Evolutionary conservation across 1,139 yeast genomes (phyloP), one percentile per base, ranked within the genome.

Genomic region (Kodamaea derodonti): DNA sequence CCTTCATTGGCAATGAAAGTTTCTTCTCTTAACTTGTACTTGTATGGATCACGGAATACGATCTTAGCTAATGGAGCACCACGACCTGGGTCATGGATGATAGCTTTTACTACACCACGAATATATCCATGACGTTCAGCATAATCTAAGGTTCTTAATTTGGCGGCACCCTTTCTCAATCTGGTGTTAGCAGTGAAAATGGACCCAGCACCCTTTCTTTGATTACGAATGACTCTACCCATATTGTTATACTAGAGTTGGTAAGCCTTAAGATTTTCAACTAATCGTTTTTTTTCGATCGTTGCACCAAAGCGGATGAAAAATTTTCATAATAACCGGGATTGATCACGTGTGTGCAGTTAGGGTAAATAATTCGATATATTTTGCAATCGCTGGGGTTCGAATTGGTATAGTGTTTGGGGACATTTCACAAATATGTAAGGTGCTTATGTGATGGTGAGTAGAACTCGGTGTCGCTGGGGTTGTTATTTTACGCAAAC

Each of bases 171-270:
- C 80, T 94, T 86, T 84, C 98, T 87, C 74, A 94, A 87, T 78
- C 97, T 92, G 81, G 97, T 92, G 92, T 90, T 95, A 65, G 98
- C 82, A 72, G 95, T 85, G 88, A 94, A 94, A 83, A 94, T 88
- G 67, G 97, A 90, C 69, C 98, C 98, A 77, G 97, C 97, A 84
- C 97, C 97, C 80, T 94, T 94, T 87, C 99, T 90, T 85, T 94
- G 98, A 84, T 94, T 92, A 80, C 98, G 95, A 81, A 94, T 94
- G 78, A 94, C 99, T 84, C 98, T 92, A 86, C 49, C 49, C 49
- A 45, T 45, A 42, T 43, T 45, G 45, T 36, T 26, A 36, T 37
- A 36, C 27, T 31, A 36, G 36, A 31, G 34, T 36, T 38, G 38
- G 43, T 36, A 41, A n/a, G 35, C 20, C 8, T 15, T 26, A 11